Percentiles rank a stretch among this genome's conserved stretches.
These are phyloP conservation scores for Yamadazyma trypodendri DNA, from an alignment of 1,139 yeast genomes.

Conservation along the genomic window DNA sequence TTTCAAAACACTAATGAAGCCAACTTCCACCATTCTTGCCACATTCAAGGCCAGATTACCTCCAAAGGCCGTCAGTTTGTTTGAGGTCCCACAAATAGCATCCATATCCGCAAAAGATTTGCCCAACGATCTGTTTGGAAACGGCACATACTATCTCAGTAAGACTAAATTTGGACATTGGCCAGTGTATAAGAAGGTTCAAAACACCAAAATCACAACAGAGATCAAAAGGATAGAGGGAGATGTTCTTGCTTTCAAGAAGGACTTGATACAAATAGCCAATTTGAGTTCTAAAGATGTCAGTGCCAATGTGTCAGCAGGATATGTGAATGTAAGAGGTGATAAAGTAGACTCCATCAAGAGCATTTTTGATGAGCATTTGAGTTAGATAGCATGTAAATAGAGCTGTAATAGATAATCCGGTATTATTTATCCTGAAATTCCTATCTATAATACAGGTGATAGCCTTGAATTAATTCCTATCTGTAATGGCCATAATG, in stretches of 20 bases:
- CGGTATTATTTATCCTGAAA: too few species aligned
- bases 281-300: conserved; percentile 39
- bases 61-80: conserved; percentile 17
- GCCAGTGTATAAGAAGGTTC: conserved; percentile 65
- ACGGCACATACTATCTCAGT: conserved; percentile 45
- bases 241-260: conserved; percentile 54
- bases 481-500: too few species aligned
- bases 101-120: conserved; percentile 27
- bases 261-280: conserved; percentile 53
- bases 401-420: conserved; percentile 2
- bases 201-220: conserved; percentile 54
- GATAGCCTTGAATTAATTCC: too few species aligned
- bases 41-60: conserved; percentile 23
- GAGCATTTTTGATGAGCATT: conserved; percentile 26
- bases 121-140: conserved; percentile 42
- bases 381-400: conserved; percentile 11
- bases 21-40: conserved; percentile 23
- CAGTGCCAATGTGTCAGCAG: conserved; percentile 40
- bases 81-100: conserved; percentile 28
- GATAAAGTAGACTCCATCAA: conserved; percentile 49
- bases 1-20: conserved; percentile 23
- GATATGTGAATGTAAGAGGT: conserved; percentile 56
- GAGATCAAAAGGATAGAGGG: conserved; percentile 68
- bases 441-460: too few species aligned
- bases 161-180: conserved; percentile 62